Evolutionary conservation across 1,284 basidiomycete genomes (phyloP), one percentile per base, ranked within the genome.

Genomic region (Baeospora myosura): DNA sequence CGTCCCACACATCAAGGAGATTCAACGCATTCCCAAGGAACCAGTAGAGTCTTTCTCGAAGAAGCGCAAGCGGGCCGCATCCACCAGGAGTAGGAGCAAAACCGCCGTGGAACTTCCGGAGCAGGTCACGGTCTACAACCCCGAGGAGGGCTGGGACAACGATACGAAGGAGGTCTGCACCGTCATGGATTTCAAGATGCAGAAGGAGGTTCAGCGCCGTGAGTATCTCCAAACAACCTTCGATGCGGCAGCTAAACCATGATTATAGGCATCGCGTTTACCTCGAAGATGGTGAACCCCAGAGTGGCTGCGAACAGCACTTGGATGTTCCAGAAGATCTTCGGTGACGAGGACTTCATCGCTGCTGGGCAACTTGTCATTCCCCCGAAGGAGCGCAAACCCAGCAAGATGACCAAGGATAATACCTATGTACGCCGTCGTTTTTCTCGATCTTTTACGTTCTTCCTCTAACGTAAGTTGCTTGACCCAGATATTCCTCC

Each of bases 311-410:
- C 72, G 11, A 76, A 76, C 40, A 72, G 73, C 33, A 70, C 75
- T 17, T 98, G 94, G 76, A 69, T 68, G 21, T 98, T 93, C 59
- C 85, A 96, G 58, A 96, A 95, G 63, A 76, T 95, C n/a, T 96
- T 96, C 59, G 81, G 83, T n/a, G 92, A 97, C 50, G 85, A 80
- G 37, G 81, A 89, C 37, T 94, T 90, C 57, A 81, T 96, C 53
- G 94, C 94, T 0, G 84, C 90, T 12, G 96, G 96, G 0, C 77
- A 92, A 42, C 70, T 98, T 25, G 70, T 79, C 38, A 84, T 98
- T 29, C 89, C 90, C 3, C 76, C 84, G 0, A 71, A 76, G 1
- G 76, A 77, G 17, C 69, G 76, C 48, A 98, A 98, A 63, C 88
- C 90, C 1, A 80, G 75, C 40, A 98, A 98, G 62, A 75, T 78